Evolutionary conservation across 305 asterid genomes (phyloP), one percentile per base, ranked within the genome.

Genomic region (Fraxinus floribunda): DNA sequence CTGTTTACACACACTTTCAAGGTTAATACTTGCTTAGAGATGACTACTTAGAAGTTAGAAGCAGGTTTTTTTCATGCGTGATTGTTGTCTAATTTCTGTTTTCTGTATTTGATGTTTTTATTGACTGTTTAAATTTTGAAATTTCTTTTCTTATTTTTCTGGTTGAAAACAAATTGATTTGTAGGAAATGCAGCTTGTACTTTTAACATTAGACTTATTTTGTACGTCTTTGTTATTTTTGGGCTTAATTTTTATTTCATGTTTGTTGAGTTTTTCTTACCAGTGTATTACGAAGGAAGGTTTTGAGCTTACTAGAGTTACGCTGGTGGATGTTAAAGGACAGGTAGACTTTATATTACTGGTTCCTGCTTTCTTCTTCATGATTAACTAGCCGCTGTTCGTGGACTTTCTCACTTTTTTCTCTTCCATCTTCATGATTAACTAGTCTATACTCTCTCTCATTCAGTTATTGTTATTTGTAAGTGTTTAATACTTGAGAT

Each of bases 241-340:
- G 55, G 75, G 77, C 52, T 35, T 79, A 30, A 57, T 39, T 77
- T 15, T 82, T 16, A 5, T 73, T 78, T 60, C 16, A 35, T 78
- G 83, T 32, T 78, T 72, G 57, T 75, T 74, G 55, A 44, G 68
- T 52, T 66, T 77, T 60, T 74, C 80, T 85, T 88, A 57, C 79
- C 90, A 95, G 99, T 95, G 99, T 89, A 90, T 94, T 78, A 94
- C 99, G 83, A 80, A 85, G 0, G 87, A 90, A 80, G 99, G 99
- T 46, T 94, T 95, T 86, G 97, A 95, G 91, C 98, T 94, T 57
- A 94, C 98, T 55, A 92, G 98, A 89, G 84, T 90, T 64, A 94
- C 98, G 35, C 75, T 95, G 83, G 97, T 95, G 86, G 97, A 95
- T 89, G 84, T 84, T 86, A 75, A 85, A 1, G 97, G 98, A 78